phyloP scores from a whole-genome alignment of 805 yeast genomes.

The Saturnispora gosingensis region DNA sequence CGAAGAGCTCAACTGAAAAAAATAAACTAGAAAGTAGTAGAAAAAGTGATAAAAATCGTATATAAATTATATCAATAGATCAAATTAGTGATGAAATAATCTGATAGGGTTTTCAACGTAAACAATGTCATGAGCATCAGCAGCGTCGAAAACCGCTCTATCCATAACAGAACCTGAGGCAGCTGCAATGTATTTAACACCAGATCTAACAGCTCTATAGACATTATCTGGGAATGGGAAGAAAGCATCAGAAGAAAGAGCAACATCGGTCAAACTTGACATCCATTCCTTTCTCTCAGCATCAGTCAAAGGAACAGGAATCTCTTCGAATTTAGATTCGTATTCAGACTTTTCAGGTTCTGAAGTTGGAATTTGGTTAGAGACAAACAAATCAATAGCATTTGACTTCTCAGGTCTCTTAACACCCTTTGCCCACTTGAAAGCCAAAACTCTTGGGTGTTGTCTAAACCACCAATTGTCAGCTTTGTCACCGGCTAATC shows the following conservation, averaged over 20 bases:
- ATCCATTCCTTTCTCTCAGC: slow-evolving; percentile 88
- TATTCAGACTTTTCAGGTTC: slow-evolving; percentile 93
- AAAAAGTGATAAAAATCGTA: not conserved
- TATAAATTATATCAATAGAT: not conserved
- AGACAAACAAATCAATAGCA: slow-evolving; percentile 90
- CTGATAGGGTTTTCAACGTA: slow-evolving; percentile 97
- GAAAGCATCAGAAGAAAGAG: slow-evolving; percentile 95
- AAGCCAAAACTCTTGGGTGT: slow-evolving; percentile 85
- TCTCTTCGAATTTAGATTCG: slow-evolving; percentile 73
- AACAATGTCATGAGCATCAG: slow-evolving; percentile 81
- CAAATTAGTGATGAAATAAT: slow-evolving; percentile 81
- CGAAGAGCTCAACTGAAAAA: not conserved
- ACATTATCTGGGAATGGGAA: slow-evolving; percentile 99
- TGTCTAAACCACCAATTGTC: slow-evolving; percentile 99
- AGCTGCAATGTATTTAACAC: slow-evolving; percentile 93
- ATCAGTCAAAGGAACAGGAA: slow-evolving; percentile 76
- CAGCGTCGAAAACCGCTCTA: slow-evolving; percentile 90
- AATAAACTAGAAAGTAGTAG: slow-evolving; percentile 1
- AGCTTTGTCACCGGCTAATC: slow-evolving; percentile 98
- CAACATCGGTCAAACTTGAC: slow-evolving; percentile 69
- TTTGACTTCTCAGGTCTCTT: slow-evolving; percentile 98
- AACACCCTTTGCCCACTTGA: slow-evolving; percentile 97
- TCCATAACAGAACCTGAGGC: slow-evolving; percentile 98
- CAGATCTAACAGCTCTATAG: slow-evolving; percentile 93
- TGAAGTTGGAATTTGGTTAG: slow-evolving; percentile 80